phyloP scores from a whole-genome alignment of 129 eudicot species.

The Saussurea involucrata region DNA sequence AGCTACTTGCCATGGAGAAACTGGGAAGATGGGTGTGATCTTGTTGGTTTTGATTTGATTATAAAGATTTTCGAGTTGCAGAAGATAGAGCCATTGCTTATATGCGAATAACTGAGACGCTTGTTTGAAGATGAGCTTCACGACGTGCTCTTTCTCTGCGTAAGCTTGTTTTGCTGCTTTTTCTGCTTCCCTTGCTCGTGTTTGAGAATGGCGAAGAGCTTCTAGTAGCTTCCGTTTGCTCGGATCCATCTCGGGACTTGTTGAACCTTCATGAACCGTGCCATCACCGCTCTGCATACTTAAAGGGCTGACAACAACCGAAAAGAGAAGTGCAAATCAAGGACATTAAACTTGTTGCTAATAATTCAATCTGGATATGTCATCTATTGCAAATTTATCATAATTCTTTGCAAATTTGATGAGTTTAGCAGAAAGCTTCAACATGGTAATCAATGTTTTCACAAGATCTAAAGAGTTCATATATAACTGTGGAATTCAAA shows the following conservation, averaged over 20 bases:
- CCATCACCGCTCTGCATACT: conserved; percentile 23
- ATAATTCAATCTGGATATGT: background rate
- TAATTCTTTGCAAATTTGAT: background rate
- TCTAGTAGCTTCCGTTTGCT: conserved; percentile 67
- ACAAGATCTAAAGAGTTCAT: conserved; percentile 1
- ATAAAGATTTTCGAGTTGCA: conserved; percentile 75
- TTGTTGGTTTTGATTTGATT: conserved; percentile 46
- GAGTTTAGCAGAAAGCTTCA: background rate
- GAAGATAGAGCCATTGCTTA: conserved; percentile 83
- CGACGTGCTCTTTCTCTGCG: conserved; percentile 72
- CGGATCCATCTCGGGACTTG: conserved; percentile 33
- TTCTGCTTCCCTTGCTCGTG: conserved; percentile 97
- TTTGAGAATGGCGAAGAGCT: conserved; percentile 91
- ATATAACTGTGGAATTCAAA: background rate
- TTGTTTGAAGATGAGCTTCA: conserved; percentile 74
- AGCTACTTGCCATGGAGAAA: conserved; percentile 49
- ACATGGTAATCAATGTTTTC: background rate
- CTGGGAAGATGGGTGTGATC: conserved; percentile 35
- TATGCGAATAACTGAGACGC: conserved; percentile 85
- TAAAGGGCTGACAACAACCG: background rate
- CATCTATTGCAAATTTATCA: background rate
- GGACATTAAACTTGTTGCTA: background rate
- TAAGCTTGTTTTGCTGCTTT: conserved; percentile 79
- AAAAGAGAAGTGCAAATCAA: background rate
- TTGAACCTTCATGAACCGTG: conserved; percentile 22